Evolutionary conservation across 129 eudicot species (phyloP).

Genomic region (Flaveria brownii): DNA sequence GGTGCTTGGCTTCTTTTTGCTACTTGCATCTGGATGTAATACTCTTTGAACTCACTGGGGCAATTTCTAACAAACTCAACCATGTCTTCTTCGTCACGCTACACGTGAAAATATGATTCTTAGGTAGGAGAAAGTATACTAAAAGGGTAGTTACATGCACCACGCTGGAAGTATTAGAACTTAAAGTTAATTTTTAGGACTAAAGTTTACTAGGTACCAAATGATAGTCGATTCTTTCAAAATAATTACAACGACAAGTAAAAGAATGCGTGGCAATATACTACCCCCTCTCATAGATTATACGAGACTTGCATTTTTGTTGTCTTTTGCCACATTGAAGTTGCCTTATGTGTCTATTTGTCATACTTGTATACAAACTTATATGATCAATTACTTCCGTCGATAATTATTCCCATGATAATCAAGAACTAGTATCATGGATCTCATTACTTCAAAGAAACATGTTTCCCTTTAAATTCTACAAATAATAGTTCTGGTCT

Average conservation of each 20-base stretch:
- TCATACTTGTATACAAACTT: background rate
- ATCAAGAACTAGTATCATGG: background rate
- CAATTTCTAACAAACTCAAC: conserved; percentile 69
- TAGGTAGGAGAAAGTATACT: background rate
- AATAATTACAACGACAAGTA: background rate
- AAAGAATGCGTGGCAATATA: background rate
- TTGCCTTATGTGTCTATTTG: conserved; percentile 1
- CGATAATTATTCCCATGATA: background rate
- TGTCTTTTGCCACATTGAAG: background rate
- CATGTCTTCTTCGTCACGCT: conserved; percentile 98
- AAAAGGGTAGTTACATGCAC: background rate
- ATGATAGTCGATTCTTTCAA: background rate
- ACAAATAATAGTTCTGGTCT: conserved; percentile 13
- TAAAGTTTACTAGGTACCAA: background rate
- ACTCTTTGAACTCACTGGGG: conserved; percentile 81
- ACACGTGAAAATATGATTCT: conserved; percentile 24
- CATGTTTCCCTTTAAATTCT: background rate
- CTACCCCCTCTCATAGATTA: conserved; percentile 3
- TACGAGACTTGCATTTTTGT: background rate
- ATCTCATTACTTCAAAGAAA: background rate
- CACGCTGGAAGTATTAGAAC: background rate
- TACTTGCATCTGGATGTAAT: conserved; percentile 92
- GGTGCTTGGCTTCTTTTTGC: conserved; percentile 99
- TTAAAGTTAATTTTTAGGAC: background rate
- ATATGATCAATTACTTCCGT: background rate